Evolutionary conservation across 2,329 filamentous ascomycete species (phyloP).

Genomic region (Colletotrichum sansevieriae): DNA sequence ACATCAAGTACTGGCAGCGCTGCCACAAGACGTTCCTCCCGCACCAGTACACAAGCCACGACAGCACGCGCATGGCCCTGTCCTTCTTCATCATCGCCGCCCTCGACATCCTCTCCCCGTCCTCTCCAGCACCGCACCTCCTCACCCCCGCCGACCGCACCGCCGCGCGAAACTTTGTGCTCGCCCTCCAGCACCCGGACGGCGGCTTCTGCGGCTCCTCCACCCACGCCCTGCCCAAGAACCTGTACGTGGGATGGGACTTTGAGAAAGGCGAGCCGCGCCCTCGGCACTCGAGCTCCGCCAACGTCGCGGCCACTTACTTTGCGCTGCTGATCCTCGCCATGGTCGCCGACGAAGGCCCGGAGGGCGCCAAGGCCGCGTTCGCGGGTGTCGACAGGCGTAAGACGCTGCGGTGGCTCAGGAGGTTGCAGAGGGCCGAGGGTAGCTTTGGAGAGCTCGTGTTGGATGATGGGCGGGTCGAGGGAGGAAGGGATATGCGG

Average conservation of each 20-base stretch:
- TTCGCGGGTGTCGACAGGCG: conserved; percentile 75
- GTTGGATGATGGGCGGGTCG: conserved; percentile 68
- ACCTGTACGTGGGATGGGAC: conserved; percentile 46
- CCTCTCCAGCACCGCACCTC: conserved; percentile 57
- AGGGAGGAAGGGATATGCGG: conserved; percentile 86
- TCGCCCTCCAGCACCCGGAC: conserved; percentile 84
- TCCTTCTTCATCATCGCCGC: conserved; percentile 91
- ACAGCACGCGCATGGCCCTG: conserved; percentile 90
- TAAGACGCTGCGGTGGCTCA: conserved; percentile 81
- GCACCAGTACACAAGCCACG: conserved; percentile 85
- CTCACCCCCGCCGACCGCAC: conserved; percentile 59
- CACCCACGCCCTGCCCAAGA: conserved; percentile 66
- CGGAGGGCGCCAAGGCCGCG: conserved; percentile 54
- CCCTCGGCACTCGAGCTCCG: conserved; percentile 55
- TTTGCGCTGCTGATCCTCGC: conserved; percentile 86
- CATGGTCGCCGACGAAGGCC: conserved; percentile 55
- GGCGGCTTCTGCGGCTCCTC: conserved; percentile 93
- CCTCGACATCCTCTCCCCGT: conserved; percentile 80
- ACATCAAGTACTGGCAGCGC: conserved; percentile 93
- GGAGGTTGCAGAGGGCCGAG: conserved; percentile 80
- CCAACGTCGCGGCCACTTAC: conserved; percentile 88
- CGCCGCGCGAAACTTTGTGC: conserved; percentile 79
- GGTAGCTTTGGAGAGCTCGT: conserved; percentile 93
- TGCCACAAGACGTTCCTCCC: conserved; percentile 88
- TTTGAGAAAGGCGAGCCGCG: conserved; percentile 34